phyloP scores from a whole-genome alignment of 1,284 basidiomycete species.

The Ustilago cynodontis region DNA sequence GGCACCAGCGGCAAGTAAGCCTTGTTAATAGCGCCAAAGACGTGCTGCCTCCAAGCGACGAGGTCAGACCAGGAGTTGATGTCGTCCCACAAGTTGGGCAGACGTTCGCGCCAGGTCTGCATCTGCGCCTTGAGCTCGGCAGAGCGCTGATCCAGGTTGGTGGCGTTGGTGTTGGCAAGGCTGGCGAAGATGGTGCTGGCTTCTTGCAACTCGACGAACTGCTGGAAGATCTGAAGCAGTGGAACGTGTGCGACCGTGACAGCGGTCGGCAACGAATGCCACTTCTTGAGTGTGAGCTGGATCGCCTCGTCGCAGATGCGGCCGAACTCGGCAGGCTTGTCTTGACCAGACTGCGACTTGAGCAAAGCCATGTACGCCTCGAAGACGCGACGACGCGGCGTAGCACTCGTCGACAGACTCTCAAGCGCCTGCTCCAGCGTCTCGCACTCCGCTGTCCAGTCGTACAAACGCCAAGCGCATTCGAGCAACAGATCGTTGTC shows the following conservation, averaged over 20 bases:
- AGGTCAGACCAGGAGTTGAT: constrained; percentile 99
- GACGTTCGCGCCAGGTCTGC: constrained; percentile 88
- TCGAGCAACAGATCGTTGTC: constrained; percentile 94
- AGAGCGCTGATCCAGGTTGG: constrained; percentile 93
- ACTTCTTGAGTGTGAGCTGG: constrained; percentile 95
- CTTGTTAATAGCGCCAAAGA: constrained; percentile 93
- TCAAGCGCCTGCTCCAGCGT: constrained; percentile 86
- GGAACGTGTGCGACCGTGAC: constrained; percentile 94
- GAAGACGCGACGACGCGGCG: constrained; percentile 92
- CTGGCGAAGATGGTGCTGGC: constrained; percentile 84
- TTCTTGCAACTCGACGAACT: constrained; percentile 97
- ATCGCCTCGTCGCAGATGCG: constrained; percentile 92
- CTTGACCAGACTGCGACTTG: constrained; percentile 72
- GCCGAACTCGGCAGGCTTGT: constrained; percentile 66
- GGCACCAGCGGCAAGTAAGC: constrained; percentile 86
- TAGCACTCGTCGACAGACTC: constrained; percentile 84
- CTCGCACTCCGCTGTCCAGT: constrained; percentile 85
- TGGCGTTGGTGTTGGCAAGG: constrained; percentile 85
- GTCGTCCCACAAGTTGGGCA: constrained; percentile 96
- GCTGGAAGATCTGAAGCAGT: constrained; percentile 96
- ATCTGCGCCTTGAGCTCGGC: constrained; percentile 84
- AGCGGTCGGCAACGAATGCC: constrained; percentile 87
- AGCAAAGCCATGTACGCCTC: constrained; percentile 91
- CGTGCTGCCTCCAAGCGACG: constrained; percentile 95
- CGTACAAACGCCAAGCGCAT: constrained; percentile 92